Evolutionary conservation across 148 eudicot genomes (phyloP).

Genomic region (Camellia granthamiana): DNA sequence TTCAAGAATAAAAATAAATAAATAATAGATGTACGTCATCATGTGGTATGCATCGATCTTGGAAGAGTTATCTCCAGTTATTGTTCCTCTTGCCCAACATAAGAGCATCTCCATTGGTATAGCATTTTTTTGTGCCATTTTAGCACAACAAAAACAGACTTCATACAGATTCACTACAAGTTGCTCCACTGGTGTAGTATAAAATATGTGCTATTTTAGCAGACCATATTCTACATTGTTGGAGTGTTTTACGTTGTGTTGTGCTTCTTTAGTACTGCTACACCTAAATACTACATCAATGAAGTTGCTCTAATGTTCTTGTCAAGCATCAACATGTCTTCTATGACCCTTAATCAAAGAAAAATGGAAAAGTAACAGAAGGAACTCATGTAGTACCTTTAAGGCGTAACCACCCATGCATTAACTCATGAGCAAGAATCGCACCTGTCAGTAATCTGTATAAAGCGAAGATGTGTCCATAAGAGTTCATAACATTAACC

Average conservation of each 20-base stretch:
- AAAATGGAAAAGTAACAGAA: not conserved
- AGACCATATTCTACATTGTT: too few species aligned
- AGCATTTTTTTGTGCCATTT: too few species aligned
- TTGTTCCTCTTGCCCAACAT: not conserved
- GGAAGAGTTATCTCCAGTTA: not conserved
- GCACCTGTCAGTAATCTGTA: slow-evolving; percentile 95
- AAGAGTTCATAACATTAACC: not conserved
- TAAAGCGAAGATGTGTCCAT: not conserved
- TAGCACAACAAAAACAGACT: too few species aligned
- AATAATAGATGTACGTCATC: not conserved
- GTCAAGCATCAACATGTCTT: not conserved
- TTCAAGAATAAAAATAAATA: not conserved
- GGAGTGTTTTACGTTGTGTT: too few species aligned
- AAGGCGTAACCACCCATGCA: slow-evolving; percentile 99
- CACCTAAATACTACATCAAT: too few species aligned
- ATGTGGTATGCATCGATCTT: not conserved
- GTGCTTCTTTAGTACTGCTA: too few species aligned
- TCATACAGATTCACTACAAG: too few species aligned
- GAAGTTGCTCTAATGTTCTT: not conserved
- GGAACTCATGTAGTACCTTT: slow-evolving; percentile 44
- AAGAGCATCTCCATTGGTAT: too few species aligned
- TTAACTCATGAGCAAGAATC: slow-evolving; percentile 93
- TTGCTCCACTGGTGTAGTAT: too few species aligned
- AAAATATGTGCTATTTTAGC: too few species aligned
- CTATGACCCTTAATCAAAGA: not conserved